Evolutionary conservation across 2,329 filamentous ascomycete genomes (phyloP), one percentile per base, ranked within the genome.

Genomic region (Aureobasidium namibiae): DNA sequence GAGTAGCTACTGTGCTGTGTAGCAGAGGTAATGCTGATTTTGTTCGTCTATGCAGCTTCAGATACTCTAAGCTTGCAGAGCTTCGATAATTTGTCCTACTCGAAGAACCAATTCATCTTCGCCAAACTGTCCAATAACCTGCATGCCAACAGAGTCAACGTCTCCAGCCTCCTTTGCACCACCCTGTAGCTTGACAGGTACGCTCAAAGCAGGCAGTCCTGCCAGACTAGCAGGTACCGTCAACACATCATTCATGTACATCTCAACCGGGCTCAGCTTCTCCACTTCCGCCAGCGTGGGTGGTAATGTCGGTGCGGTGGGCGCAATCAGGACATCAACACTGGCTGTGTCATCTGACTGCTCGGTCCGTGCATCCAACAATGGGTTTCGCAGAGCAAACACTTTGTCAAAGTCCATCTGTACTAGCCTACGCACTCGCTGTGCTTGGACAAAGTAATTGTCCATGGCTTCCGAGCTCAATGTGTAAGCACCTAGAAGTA

Each of bases 391-490:
- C 44, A 84, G 73, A 16, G 75, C 73, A 69, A 99, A 96, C 0
- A 89, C 85, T 1, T 80, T 75, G 72, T 97, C 85, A 70, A 99
- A 99, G 68, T 99, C 94, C 34, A 78, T 77, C 69, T 94, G 87
- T 2, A 99, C 89, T 18, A 95, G 77, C 58, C 90, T 82, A 1
- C 94, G 86, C 39, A 96, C 84, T 64, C 87, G 87, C 74, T 99
- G 94, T 46, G 94, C 94, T 70, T 96, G 88, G 63, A 96, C 83
- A 68, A 99, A 99, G 73, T 97, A 96, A 71, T 97, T 99, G 72
- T 96, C 88, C 68, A 95, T 94, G 10, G 91, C 91, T 62, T 88
- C 84, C 0, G 92, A 92, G 73, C 90, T 95, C 56, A 99, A 80
- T 41, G 87, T 92, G 70, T 96, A 97, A 0, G 91, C 87, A 16